These are phyloP conservation scores for Picochlorum sp. DNA, from an alignment of 139 green algal genomes.

Conservation along the genomic window DNA sequence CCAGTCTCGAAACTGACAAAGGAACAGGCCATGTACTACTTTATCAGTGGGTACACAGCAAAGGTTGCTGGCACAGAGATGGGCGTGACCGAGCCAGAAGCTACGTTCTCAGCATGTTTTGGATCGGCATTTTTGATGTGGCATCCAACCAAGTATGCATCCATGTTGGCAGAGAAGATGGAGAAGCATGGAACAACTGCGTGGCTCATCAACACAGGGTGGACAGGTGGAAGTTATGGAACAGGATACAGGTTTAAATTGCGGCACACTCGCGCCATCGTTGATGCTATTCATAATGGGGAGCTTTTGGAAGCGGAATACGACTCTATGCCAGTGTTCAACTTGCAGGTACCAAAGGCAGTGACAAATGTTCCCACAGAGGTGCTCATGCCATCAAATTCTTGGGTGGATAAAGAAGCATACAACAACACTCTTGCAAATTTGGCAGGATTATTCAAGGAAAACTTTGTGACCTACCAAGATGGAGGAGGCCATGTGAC, in stretches of 20 bases:
- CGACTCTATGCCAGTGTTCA: slow-evolving; percentile 68
- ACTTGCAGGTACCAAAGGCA: slow-evolving; percentile 60
- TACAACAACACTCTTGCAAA: slow-evolving; percentile 55
- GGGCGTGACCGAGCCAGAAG: slow-evolving; percentile 86
- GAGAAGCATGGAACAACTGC: slow-evolving; percentile 64
- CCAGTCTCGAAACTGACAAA: slow-evolving; percentile 70
- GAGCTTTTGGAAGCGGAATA: slow-evolving; percentile 55
- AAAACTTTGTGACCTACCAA: slow-evolving; percentile 46
- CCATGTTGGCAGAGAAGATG: slow-evolving; percentile 87
- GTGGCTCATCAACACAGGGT: slow-evolving; percentile 87
- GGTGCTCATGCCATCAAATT: slow-evolving; percentile 56
- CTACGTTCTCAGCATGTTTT: slow-evolving; percentile 86
- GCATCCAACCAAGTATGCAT: slow-evolving; percentile 79
- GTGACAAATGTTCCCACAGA: slow-evolving; percentile 55
- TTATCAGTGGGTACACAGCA: slow-evolving; percentile 92
- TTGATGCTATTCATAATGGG: slow-evolving; percentile 91
- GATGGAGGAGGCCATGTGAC: slow-evolving; percentile 49
- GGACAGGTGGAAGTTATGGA: slow-evolving; percentile 57
- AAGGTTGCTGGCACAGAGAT: slow-evolving; percentile 94
- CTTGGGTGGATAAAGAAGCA: slow-evolving; percentile 50
- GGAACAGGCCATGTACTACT: slow-evolving; percentile 97
- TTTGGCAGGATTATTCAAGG: slow-evolving; percentile 47
- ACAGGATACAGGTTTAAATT: slow-evolving; percentile 83
- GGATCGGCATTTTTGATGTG: slow-evolving; percentile 71
- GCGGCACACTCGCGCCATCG: slow-evolving; percentile 85